Evolutionary conservation across 345 rosid species (phyloP), one percentile per base, ranked within the genome.

Genomic region (Populus ilicifolia): DNA sequence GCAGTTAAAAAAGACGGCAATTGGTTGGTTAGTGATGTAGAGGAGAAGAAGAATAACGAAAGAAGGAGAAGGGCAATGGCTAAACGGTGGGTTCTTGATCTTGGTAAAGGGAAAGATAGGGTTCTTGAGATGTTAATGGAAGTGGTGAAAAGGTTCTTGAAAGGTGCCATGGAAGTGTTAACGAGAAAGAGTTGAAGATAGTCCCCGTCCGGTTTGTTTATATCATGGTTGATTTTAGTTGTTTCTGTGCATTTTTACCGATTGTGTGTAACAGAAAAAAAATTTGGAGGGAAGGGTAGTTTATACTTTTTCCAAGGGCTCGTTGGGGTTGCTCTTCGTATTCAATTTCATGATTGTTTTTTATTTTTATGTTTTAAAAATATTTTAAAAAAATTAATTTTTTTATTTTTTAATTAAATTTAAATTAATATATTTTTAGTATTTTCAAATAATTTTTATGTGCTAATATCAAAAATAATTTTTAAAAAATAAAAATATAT

Each of bases 11-110:
- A 69, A n/a, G 77, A 71, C 1, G 80, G 38, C 80, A 69, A 62
- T 70, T 71, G 29, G 84, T 46, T 21, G 88, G 88, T 44, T 85
- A 90, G 80, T 74, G 87, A 64, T 82, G 80, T 50, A 14, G 52
- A 46, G 86, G 91, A 84, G 21, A 89, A 78, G 83, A 89, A 73
- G 70, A 91, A 75, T 76, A 91, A 81, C 25, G 89, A 87, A 59
- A 88, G 38, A 33, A 89, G 83, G 79, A 85, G 69, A n/a, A 87
- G 52, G 50, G 77, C 85, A 36, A 83, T 80, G 68, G 80, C 73
- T 27, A 87, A 70, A 65, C 85, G 78, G 36, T 84, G 88, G 69
- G 83, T 82, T 52, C 78, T 82, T 81, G 87, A 82, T 67, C 69
- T 76, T 13, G 54, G 77, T 36, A 76, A 64, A 30, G 73, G 77